Conservation (phyloP, 441 rosid species). For the Melastoma candidum region DNA sequence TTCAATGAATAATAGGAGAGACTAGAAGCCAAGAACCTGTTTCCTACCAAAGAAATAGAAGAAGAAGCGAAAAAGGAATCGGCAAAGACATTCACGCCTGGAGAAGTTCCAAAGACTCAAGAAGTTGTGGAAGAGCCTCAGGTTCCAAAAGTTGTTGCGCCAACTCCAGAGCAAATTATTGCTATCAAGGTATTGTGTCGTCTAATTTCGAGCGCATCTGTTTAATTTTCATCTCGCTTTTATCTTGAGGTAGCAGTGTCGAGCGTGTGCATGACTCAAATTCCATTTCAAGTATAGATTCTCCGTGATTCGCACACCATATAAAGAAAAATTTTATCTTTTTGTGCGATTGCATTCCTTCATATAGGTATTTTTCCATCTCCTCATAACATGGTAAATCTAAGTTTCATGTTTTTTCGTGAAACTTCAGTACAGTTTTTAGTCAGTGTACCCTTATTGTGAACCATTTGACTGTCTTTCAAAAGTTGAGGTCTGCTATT, state of each 20-base stretch:
- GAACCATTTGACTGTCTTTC: background rate
- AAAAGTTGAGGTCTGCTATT: conserved; percentile 1
- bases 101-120: conserved; percentile 40
- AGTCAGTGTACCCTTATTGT: background rate
- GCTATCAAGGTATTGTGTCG: conserved; percentile 70
- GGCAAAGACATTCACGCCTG: conserved; percentile 39
- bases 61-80: conserved; percentile 67
- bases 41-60: conserved; percentile 84
- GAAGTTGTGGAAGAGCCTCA: conserved; percentile 51
- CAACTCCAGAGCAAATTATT: conserved; percentile 84
- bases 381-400: no score
- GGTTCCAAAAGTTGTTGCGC: conserved; percentile 68
- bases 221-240: no score
- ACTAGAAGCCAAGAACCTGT: conserved; percentile 67
- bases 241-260: no score
- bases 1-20: conserved; percentile 58
- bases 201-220: no score
- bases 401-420: no score
- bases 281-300: no score
- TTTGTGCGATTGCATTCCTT: no score
- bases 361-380: no score
- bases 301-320: no score
- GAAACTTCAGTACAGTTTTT: background rate
- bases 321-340: no score
- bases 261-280: no score